Conservation (phyloP, 768 basidiomycete species). For the Boletus insuetus region DNA sequence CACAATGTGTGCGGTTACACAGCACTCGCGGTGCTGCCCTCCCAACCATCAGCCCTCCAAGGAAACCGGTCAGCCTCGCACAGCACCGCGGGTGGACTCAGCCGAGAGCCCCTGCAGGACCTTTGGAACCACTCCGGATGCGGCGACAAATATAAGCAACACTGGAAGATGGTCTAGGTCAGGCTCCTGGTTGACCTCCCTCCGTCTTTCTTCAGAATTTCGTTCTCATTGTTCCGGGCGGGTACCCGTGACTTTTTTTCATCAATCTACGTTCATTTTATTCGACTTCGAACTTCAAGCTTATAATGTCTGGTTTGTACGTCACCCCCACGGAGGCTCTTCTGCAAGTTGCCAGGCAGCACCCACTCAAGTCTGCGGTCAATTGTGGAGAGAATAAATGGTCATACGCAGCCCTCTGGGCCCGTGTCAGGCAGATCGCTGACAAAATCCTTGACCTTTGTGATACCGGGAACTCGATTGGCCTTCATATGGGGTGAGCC, state of each 20-base stretch:
- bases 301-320: constrained; percentile 13
- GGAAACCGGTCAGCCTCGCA: no score
- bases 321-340: constrained; percentile 31
- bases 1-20: no score
- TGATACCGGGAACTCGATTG: constrained; percentile 18
- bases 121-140: no score
- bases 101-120: no score
- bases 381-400: constrained; percentile 20
- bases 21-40: not conserved
- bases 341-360: constrained; percentile 27
- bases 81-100: no score
- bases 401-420: constrained; percentile 34
- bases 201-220: constrained; percentile 7
- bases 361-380: constrained; percentile 24
- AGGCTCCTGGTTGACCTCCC: constrained; percentile 27
- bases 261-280: constrained; percentile 4
- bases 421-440: constrained; percentile 27
- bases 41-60: not conserved
- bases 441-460: constrained; percentile 18
- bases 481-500: constrained; percentile 27
- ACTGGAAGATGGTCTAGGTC: not conserved
- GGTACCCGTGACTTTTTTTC: constrained; percentile 10
- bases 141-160: constrained; percentile 9
- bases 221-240: constrained; percentile 15
- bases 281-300: not conserved